phyloP scores from a whole-genome alignment of 1,284 basidiomycete species.

The Xanthoconium separans region DNA sequence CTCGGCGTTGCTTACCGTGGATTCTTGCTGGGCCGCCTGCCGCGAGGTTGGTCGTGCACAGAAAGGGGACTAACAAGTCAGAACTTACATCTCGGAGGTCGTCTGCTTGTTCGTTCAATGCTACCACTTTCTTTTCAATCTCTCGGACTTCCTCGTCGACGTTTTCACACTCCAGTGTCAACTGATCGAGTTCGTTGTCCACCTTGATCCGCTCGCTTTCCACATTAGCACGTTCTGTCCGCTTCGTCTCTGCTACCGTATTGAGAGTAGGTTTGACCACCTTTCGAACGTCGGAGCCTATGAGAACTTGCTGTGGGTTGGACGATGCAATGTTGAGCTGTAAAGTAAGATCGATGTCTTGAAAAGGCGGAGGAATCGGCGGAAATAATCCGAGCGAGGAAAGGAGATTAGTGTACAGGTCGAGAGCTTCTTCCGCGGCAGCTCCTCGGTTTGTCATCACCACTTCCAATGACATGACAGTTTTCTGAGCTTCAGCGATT shows the following conservation, averaged over 20 bases:
- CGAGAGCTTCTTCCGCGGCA: constrained; percentile 75
- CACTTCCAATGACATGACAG: constrained; percentile 75
- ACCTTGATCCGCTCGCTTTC: constrained; percentile 74
- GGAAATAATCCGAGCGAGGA: constrained; percentile 74
- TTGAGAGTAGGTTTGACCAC: constrained; percentile 72
- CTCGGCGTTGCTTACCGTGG: constrained; percentile 58
- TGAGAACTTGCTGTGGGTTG: constrained; percentile 61
- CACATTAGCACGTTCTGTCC: constrained; percentile 63
- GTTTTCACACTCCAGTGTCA: constrained; percentile 76
- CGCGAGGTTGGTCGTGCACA: constrained; percentile 7
- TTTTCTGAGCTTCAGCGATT: constrained; percentile 67
- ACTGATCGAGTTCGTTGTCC: constrained; percentile 76
- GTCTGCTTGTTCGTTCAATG: constrained; percentile 74
- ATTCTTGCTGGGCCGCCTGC: constrained; percentile 75
- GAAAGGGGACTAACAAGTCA: constrained; percentile 11
- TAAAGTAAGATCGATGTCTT: constrained; percentile 68
- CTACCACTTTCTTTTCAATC: constrained; percentile 65
- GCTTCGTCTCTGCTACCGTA: constrained; percentile 64
- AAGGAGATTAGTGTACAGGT: constrained; percentile 70
- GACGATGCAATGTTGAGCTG: constrained; percentile 73
- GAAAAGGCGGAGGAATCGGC: constrained; percentile 63
- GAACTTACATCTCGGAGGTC: constrained; percentile 66
- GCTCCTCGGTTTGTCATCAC: constrained; percentile 73
- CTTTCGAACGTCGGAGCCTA: constrained; percentile 64
- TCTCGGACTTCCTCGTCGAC: constrained; percentile 70